A percentile compares a stretch with the other conserved stretches of the same genome.
phyloP scores from a whole-genome alignment of 1,284 basidiomycete species.

The Flammula alnicola region DNA sequence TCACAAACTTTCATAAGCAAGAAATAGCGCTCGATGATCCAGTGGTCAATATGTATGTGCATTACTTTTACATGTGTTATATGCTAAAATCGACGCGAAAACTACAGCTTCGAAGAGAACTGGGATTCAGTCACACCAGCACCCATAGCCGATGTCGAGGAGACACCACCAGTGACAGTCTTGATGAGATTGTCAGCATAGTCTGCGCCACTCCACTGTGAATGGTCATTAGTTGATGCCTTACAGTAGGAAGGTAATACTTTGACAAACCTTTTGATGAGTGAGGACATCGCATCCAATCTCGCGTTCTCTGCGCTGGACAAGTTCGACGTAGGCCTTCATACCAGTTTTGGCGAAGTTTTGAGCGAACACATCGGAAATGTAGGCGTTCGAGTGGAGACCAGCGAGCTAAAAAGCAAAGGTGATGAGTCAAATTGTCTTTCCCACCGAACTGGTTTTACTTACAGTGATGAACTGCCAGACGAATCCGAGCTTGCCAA shows the following conservation, averaged over 20 bases:
- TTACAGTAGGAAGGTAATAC: constrained; percentile 1
- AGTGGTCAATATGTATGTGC: constrained; percentile 13
- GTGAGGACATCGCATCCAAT: constrained; percentile 91
- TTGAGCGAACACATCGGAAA: constrained; percentile 91
- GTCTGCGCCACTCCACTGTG: constrained; percentile 92
- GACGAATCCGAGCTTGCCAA: constrained; percentile 91
- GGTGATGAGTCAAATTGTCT: constrained; percentile 7
- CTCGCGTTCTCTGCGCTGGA: constrained; percentile 88
- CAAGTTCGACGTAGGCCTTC: constrained; percentile 88
- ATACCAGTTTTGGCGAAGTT: constrained; percentile 90
- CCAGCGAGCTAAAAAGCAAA: constrained; percentile 77
- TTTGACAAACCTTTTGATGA: constrained; percentile 72
- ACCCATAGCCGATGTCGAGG: constrained; percentile 96
- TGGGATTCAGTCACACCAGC: constrained; percentile 92
- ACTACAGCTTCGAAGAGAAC: constrained; percentile 68
- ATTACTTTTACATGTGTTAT: constrained; percentile 28
- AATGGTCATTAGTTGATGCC: constrained; percentile 16
- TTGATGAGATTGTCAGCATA: constrained; percentile 92
- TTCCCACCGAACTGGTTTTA: too few species aligned
- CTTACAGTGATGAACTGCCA: constrained; percentile 99
- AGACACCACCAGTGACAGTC: constrained; percentile 94
- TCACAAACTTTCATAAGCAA: background rate
- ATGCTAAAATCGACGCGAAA: constrained; percentile 11
- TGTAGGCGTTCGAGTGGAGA: constrained; percentile 96
- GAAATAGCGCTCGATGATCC: background rate